These are phyloP conservation scores for Coemansia sp. DNA, from an alignment of 192 early-diverging fungal species.

Conservation along the genomic window DNA sequence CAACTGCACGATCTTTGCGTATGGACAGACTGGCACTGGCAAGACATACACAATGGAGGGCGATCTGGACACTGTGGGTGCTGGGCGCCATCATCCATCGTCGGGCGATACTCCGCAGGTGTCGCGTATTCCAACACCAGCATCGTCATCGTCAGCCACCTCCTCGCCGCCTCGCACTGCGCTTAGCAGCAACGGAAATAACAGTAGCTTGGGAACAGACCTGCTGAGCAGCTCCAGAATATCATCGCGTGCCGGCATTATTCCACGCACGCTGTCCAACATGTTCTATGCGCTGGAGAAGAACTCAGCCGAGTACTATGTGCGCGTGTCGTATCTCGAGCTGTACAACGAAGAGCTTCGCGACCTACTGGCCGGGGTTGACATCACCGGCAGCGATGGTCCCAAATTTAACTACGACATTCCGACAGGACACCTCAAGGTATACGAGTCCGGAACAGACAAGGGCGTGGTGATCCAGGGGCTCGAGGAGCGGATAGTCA, in stretches of 20 bases:
- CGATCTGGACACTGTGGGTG: slow-evolving; percentile 55
- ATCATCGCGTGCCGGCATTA: slow-evolving; percentile 74
- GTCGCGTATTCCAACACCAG: slow-evolving; percentile 6
- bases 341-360: slow-evolving; percentile 95
- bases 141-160: neutral
- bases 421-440: slow-evolving; percentile 51
- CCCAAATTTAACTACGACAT: slow-evolving; percentile 3
- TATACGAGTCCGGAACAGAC: slow-evolving; percentile 70
- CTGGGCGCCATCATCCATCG: neutral
- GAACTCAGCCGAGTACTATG: slow-evolving; percentile 73
- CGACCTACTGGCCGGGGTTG: slow-evolving; percentile 76
- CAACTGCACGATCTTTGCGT: slow-evolving; percentile 84
- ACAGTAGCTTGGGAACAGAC: neutral
- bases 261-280: slow-evolving; percentile 80
- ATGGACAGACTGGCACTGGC: slow-evolving; percentile 90
- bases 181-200: too few relatives aligned
- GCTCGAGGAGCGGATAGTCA: slow-evolving; percentile 77
- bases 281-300: slow-evolving; percentile 77
- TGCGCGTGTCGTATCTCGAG: slow-evolving; percentile 86
- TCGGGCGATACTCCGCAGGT: slow-evolving; percentile 1
- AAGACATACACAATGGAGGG: slow-evolving; percentile 99
- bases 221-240: slow-evolving; percentile 12
- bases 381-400: slow-evolving; percentile 16
- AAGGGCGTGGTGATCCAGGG: slow-evolving; percentile 79
- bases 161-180: neutral